Evolutionary conservation across 306 rosid genomes (phyloP).

Genomic region (Acacia crassicarpa): DNA sequence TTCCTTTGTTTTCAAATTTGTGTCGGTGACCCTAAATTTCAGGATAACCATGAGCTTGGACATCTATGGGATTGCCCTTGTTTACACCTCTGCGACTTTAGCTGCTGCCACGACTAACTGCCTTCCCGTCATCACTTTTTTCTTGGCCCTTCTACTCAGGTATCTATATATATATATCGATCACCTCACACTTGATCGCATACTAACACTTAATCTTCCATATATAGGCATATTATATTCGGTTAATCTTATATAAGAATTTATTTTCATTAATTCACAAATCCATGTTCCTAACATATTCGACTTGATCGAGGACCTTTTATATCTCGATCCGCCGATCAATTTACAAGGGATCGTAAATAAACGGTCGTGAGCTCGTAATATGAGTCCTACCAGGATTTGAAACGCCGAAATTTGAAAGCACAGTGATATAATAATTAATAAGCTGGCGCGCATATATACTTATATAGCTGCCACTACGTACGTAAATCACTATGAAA

Average conservation of each 20-base stretch:
- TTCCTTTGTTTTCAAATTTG: not conserved
- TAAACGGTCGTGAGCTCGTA: not conserved
- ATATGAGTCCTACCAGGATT: not conserved
- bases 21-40: slow-evolving; percentile 25
- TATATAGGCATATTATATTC: not conserved
- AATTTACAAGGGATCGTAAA: not conserved
- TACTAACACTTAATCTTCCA: not conserved
- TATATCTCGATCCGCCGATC: not conserved
- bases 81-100: slow-evolving; percentile 71
- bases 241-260: not conserved
- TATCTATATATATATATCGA: not conserved
- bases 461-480: too few relatives aligned
- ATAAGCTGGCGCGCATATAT: too few relatives aligned
- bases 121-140: slow-evolving; percentile 84
- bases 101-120: slow-evolving; percentile 78
- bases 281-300: not conserved
- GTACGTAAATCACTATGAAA: not conserved
- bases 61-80: slow-evolving; percentile 56
- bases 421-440: not conserved
- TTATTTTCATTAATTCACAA: not conserved
- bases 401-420: not conserved
- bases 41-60: slow-evolving; percentile 67
- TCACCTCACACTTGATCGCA: not conserved
- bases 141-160: slow-evolving; percentile 74
- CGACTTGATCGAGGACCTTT: not conserved